These are phyloP conservation scores for Talaromyces sp. DNA, from an alignment of 2,329 filamentous ascomycete species.

Conservation along the genomic window DNA sequence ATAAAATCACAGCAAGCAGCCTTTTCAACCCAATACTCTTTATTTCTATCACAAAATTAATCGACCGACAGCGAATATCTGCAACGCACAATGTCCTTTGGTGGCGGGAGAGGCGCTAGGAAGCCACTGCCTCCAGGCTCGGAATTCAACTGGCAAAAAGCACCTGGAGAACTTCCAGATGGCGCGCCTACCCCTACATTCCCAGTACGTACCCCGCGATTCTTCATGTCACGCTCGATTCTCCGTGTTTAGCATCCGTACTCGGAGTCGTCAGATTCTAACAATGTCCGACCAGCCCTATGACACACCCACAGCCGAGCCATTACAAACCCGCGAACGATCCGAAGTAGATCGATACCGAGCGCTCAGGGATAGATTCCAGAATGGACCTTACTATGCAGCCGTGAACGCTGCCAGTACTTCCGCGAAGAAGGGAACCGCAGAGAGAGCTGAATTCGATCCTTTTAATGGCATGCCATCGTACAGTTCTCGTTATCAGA, in stretches of 20 bases:
- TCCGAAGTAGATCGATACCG: constrained; percentile 50
- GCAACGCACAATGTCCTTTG: constrained; percentile 36
- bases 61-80: not conserved
- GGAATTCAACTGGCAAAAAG: constrained; percentile 42
- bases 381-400: constrained; percentile 59
- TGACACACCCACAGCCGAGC: constrained; percentile 31
- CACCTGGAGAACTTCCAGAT: constrained; percentile 39
- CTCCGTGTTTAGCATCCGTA: not conserved
- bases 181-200: constrained; percentile 47
- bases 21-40: not conserved
- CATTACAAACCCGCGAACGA: constrained; percentile 42
- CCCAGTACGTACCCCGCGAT: constrained; percentile 37
- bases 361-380: constrained; percentile 52
- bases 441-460: constrained; percentile 52
- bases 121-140: constrained; percentile 35
- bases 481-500: constrained; percentile 57
- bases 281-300: constrained; percentile 34
- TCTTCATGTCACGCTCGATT: no score
- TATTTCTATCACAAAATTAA: no score
- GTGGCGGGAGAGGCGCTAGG: constrained; percentile 34
- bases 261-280: not conserved
- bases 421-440: constrained; percentile 42
- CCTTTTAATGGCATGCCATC: constrained; percentile 61
- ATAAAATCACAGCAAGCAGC: not conserved
- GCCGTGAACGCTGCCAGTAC: constrained; percentile 44